Evolutionary conservation across 768 basidiomycete species (phyloP).

Genomic region (Rubroboletus satanas): DNA sequence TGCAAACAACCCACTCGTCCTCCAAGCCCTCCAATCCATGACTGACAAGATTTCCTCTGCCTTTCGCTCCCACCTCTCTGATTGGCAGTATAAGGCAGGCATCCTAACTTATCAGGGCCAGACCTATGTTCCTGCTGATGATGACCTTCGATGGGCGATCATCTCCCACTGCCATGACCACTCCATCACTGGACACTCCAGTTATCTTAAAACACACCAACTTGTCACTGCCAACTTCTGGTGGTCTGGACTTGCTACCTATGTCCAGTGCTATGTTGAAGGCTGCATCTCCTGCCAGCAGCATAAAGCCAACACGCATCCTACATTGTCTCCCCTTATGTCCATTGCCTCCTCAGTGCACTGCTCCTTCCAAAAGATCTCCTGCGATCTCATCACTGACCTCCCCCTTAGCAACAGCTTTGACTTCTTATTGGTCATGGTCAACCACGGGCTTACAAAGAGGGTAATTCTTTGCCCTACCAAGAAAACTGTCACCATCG

Average conservation of each 20-base stretch:
- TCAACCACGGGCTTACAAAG: neutral
- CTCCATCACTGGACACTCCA: fast-evolving
- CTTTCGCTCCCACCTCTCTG: neutral
- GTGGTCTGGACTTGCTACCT: neutral
- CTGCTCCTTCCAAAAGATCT: neutral
- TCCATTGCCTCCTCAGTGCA: fast-evolving
- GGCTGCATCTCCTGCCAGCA: neutral
- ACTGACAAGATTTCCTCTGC: fast-evolving
- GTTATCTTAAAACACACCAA: neutral
- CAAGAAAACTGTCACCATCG: neutral
- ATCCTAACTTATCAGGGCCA: neutral
- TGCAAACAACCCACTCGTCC: fast-evolving
- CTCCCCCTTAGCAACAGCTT: too few relatives aligned
- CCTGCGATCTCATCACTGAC: neutral
- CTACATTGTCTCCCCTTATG: neutral
- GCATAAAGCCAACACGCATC: too few relatives aligned
- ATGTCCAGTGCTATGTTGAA: fast-evolving
- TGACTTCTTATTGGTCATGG: neutral
- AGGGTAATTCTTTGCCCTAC: neutral
- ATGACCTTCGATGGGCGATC: fast-evolving
- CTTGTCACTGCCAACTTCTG: neutral
- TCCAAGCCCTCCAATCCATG: too few relatives aligned
- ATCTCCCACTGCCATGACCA: neutral
- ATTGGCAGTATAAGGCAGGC: fast-evolving
- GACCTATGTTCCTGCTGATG: neutral